phyloP scores from a whole-genome alignment of 2,329 filamentous ascomycete species.

The Rugonectria rugulosa region DNA sequence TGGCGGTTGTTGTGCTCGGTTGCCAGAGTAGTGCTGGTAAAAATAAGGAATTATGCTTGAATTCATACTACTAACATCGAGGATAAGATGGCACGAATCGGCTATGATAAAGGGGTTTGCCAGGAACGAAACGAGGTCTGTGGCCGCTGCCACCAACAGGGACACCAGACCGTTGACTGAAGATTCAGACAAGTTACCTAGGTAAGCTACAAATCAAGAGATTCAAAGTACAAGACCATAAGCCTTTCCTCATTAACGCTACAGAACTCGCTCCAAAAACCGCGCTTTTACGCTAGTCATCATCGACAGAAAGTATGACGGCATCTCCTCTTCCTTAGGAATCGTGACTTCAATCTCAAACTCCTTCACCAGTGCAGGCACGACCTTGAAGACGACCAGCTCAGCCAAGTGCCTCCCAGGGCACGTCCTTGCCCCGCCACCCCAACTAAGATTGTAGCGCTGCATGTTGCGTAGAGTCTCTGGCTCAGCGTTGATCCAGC shows the following conservation, averaged over 20 bases:
- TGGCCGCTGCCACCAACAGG: no score
- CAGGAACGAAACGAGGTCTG: no score
- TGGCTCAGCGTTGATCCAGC: slow-evolving; percentile 53
- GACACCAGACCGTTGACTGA: no score
- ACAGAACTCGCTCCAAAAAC: slow-evolving; percentile 40
- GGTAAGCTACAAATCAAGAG: neutral
- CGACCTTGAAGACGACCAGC: slow-evolving; percentile 54
- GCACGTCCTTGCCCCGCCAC: slow-evolving; percentile 58
- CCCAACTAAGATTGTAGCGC: slow-evolving; percentile 58
- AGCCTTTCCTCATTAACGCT: no score
- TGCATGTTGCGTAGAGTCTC: slow-evolving; percentile 51
- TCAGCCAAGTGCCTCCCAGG: slow-evolving; percentile 61
- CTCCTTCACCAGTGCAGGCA: slow-evolving; percentile 50
- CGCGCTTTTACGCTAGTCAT: slow-evolving; percentile 54
- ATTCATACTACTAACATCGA: no score
- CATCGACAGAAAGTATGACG: slow-evolving; percentile 62
- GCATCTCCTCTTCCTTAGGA: slow-evolving; percentile 49
- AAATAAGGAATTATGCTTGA: no score
- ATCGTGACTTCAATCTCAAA: slow-evolving; percentile 54
- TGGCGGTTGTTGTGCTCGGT: no score
- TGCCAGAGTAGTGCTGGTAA: no score
- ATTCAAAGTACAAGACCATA: no score
- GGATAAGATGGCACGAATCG: no score
- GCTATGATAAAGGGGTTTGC: no score
- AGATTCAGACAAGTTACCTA: neutral